Base-by-base conservation (phyloP, 495 filamentous ascomycete species). In the Baudoinia panamericana region DNA sequence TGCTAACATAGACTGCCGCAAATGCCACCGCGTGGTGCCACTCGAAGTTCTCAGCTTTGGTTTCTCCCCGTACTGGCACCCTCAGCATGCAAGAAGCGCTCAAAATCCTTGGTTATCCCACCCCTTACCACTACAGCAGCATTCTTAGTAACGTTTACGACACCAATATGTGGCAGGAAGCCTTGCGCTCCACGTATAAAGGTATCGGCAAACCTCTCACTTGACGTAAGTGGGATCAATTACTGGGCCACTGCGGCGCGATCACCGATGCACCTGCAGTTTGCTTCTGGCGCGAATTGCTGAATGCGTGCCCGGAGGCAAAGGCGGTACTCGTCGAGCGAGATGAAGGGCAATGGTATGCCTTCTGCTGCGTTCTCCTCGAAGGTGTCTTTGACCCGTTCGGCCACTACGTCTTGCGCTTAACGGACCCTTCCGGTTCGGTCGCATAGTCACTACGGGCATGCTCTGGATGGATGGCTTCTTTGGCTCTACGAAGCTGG, bases 281-380 rank as follows among this genome's bases (percentile, higher is more conserved):
- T n/a, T 12, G 28, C 6, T 51, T 51, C 38, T 46, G 42, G 43
- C 2, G 17, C 1, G 48, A 51, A 15, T 20, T 46, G 12, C 1
- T 46, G 1, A 36, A 34, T 4, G 41, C 47, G 2, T 51, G 46
- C 16, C 48, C 48, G 2, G 61, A 64, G 12, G 67, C 62, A 3
- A 55, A 57, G 42, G 52, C 68, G 19, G 59, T 69, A 25, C 53
- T 68, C 8, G 62, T 59, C 1, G 41, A 55, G 18, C 59, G 65
- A 19, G 49, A 58, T 22, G 57, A 59, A 16, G 56, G 66, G 44
- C 54, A 48, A 5, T 71, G 68, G 71, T 60, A 60, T 44, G 30
- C 24, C 17, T 26, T 9, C 37, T 28, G 41, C 11, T 9, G n/a
- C 3, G 27, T 18, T 2, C 19, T 40, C 9, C 21, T 44, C 20